Base-by-base conservation (phyloP, 2,329 filamentous ascomycete species). In the Pseudogymnoascus sp. region DNA sequence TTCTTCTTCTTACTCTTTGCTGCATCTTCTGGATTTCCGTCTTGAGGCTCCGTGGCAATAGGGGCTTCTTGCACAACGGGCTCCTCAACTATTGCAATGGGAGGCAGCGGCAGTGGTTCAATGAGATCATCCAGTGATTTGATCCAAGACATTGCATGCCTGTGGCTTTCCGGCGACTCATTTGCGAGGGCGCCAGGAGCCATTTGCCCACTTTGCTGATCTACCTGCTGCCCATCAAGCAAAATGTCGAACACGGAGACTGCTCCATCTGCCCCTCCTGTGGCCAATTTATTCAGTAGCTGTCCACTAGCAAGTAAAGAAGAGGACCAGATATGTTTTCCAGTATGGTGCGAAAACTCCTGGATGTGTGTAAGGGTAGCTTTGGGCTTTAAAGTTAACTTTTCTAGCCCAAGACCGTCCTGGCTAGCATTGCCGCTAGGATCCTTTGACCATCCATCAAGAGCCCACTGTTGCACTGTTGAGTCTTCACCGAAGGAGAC, bases 251-350 rank as follows among this genome's bases (percentile, higher is more conserved):
- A 71, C 7, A 84, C 67, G 2, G 79, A 78, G 40, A 87, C 79
- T 65, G 80, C 84, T 13, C 92, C 88, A 74, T 99, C 94, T 9
- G 90, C 88, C n/a, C 90, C 94, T 10, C 94, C 94, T 1, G 89
- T 92, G 3, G 83, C 85, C 29, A 65, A 29, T 40, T 69, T 15
- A 37, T 13, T 15, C 59, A 35, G n/a, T 24, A 36, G 5, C 8
- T 35, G 13, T 35, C 50, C 54, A 2, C 9, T 15, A 6, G 39
- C 13, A 21, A 50, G 39, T 17, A 91, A 72, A 10, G 83, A 84
- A 37, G 85, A 79, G 0, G 92, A 86, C 92, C 93, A 97, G 5
- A 97, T 85, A 70, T 97, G 92, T 73, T 97, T 99, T 5, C 94
- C 94, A 35, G 78, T 80, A 71, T 97, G 92, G 63, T 85, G 82